Percentiles rank a stretch among this genome's conserved stretches.
Conservation (phyloP, 2,329 filamentous ascomycete species). For the Aspergillus nomiae region DNA sequence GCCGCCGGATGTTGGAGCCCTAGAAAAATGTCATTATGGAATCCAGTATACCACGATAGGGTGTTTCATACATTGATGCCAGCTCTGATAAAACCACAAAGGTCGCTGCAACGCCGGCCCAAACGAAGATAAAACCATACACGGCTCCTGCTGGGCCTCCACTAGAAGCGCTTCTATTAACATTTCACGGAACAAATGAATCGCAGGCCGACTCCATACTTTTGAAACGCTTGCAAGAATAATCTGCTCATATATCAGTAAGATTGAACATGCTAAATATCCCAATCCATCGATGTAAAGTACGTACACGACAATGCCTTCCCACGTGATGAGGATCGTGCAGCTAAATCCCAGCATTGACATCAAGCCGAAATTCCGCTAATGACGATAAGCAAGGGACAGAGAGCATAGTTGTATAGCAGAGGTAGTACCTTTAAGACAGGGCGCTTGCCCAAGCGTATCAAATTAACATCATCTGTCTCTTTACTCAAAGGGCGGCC, state of each 20-base stretch:
- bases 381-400: background rate
- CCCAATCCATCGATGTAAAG: background rate
- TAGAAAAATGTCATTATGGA: constrained; percentile 9
- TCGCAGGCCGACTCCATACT: constrained; percentile 15
- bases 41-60: background rate
- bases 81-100: constrained; percentile 35
- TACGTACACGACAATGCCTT: constrained; percentile 40
- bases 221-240: constrained; percentile 22
- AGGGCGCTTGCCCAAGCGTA: constrained; percentile 53
- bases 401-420: background rate
- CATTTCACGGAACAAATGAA: background rate
- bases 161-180: constrained; percentile 19
- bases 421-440: constrained; percentile 44
- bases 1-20: constrained; percentile 38
- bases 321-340: constrained; percentile 45
- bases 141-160: constrained; percentile 36
- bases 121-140: constrained; percentile 37
- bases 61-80: constrained; percentile 33
- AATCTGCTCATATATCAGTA: constrained; percentile 9
- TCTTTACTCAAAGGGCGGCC: constrained; percentile 19
- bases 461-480: constrained; percentile 49
- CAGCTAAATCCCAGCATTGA: constrained; percentile 45
- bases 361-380: constrained; percentile 45
- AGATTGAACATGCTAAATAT: background rate
- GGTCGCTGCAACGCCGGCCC: constrained; percentile 30